phyloP scores from a whole-genome alignment of 2,329 filamentous ascomycete genomes.

The Trichocomaceae sp. region DNA sequence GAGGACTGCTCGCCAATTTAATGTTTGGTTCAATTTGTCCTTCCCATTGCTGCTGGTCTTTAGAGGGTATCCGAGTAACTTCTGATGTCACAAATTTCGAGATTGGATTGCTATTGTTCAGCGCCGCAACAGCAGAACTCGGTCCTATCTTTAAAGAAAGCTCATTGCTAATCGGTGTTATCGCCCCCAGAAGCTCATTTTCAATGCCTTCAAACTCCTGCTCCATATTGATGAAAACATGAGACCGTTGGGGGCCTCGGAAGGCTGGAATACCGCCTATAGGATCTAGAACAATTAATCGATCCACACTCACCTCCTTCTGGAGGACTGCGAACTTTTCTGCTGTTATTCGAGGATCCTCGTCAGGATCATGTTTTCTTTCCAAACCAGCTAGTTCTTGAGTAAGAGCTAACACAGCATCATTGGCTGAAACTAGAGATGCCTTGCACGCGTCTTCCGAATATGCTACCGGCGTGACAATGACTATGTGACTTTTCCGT shows the following conservation, averaged over 20 bases:
- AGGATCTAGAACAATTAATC: constrained; percentile 82
- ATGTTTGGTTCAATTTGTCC: not conserved
- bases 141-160: constrained; percentile 12
- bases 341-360: constrained; percentile 37
- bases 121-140: constrained; percentile 15
- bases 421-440: constrained; percentile 48
- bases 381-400: constrained; percentile 66
- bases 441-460: constrained; percentile 44
- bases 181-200: constrained; percentile 48
- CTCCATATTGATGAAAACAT: constrained; percentile 88
- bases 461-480: constrained; percentile 62
- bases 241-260: constrained; percentile 53
- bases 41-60: constrained; percentile 11
- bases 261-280: constrained; percentile 74
- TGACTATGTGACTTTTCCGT: constrained; percentile 60
- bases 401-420: constrained; percentile 70
- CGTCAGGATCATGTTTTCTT: constrained; percentile 37
- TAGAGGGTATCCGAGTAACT: constrained; percentile 19
- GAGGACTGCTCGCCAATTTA: constrained; percentile 16
- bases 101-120: constrained; percentile 37
- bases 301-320: constrained; percentile 62
- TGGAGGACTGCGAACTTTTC: constrained; percentile 37
- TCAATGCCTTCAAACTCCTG: constrained; percentile 73
- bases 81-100: constrained; percentile 37
- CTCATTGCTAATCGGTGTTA: constrained; percentile 14